A percentile compares a stretch with the other conserved stretches of the same genome.
Conservation (phyloP, 1,284 basidiomycete species). For the Microbotryomycetes sp. region DNA sequence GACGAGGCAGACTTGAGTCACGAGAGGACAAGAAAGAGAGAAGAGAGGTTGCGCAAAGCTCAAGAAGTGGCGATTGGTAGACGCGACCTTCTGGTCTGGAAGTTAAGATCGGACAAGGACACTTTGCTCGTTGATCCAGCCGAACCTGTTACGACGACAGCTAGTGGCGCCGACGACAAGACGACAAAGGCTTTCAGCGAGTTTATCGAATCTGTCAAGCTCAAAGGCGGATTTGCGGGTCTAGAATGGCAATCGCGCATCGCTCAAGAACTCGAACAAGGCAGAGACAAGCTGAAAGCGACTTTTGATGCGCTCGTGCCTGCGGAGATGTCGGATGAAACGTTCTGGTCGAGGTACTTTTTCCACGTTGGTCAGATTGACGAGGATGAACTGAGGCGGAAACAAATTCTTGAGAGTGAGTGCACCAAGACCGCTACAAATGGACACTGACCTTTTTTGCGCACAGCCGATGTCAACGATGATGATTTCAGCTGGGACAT, state of each 20-base stretch:
- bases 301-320: conserved; percentile 55
- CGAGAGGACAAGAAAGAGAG: conserved; percentile 23
- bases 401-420: conserved; percentile 67
- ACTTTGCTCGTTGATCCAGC: conserved; percentile 61
- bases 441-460: not conserved
- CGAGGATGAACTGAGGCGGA: conserved; percentile 70
- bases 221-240: conserved; percentile 19
- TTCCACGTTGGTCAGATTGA: conserved; percentile 83
- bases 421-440: too few species aligned
- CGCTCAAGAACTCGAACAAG: conserved; percentile 46
- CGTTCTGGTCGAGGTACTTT: conserved; percentile 87
- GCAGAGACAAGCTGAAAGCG: conserved; percentile 49
- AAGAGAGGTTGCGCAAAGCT: conserved; percentile 40
- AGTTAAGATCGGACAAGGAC: conserved; percentile 63
- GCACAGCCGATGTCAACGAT: conserved; percentile 24
- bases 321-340: conserved; percentile 58
- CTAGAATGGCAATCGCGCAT: conserved; percentile 34
- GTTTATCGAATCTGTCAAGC: conserved; percentile 44
- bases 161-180: conserved; percentile 47
- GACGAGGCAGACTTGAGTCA: conserved; percentile 26
- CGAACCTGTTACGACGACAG: conserved; percentile 20
- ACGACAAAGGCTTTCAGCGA: conserved; percentile 53
- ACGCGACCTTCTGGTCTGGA: conserved; percentile 66
- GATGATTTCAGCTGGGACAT: conserved; percentile 37
- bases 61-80: conserved; percentile 55